phyloP scores from a whole-genome alignment of 164 flowering plant species.

The Vitis amurensis region DNA sequence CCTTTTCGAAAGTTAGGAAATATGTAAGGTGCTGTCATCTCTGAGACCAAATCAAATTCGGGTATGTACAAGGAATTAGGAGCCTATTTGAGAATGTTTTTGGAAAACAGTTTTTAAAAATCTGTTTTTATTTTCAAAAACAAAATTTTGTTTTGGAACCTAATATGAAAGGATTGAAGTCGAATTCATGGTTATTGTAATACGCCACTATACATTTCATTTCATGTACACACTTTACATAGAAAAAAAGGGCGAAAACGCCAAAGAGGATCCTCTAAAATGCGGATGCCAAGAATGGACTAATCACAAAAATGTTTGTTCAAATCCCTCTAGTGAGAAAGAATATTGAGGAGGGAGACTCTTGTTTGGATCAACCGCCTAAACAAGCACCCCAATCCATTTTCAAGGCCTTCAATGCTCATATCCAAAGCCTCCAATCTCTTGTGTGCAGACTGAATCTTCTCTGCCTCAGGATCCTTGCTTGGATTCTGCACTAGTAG shows the following conservation, averaged over 20 bases:
- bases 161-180: no score
- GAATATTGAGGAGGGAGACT: conserved; percentile 26
- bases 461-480: conserved; percentile 19
- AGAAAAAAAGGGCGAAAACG: neutral
- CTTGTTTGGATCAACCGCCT: conserved; percentile 25
- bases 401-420: conserved; percentile 26
- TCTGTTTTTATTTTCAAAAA: no score
- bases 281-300: neutral
- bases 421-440: conserved; percentile 21
- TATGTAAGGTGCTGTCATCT: no score
- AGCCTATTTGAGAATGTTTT: no score
- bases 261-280: conserved; percentile 20
- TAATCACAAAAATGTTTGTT: neutral
- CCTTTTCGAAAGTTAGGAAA: no score
- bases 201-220: no score
- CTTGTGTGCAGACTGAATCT: conserved; percentile 9
- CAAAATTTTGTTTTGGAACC: no score
- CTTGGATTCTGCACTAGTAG: conserved; percentile 6
- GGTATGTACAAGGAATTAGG: no score
- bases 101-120: no score
- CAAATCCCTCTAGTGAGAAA: conserved; percentile 17
- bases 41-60: no score
- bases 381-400: conserved; percentile 29
- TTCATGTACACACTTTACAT: neutral
- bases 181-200: no score